Conservation (phyloP, 768 basidiomycete genomes). For the Pholiota molesta region DNA sequence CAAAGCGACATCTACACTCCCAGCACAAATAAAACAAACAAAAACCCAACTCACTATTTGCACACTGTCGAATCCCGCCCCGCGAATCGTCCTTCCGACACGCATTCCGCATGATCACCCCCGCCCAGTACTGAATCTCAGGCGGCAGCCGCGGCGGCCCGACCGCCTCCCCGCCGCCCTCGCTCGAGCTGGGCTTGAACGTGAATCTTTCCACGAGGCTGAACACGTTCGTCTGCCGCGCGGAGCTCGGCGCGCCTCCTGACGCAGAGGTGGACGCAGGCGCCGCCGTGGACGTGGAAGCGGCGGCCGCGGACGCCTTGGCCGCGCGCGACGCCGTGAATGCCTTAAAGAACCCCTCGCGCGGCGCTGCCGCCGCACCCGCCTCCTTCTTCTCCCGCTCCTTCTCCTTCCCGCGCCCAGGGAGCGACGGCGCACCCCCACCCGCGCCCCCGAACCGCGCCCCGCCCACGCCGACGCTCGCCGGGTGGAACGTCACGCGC, state of each 20-base stretch:
- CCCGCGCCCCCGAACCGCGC: constrained; percentile 24
- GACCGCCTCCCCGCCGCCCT: constrained; percentile 61
- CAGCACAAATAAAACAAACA: too few species aligned
- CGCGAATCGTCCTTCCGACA: constrained; percentile 94
- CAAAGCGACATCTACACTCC: too few species aligned
- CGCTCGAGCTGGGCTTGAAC: constrained; percentile 85
- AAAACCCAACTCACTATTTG: constrained; percentile 70
- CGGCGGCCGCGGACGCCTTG: neutral
- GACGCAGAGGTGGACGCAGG: neutral
- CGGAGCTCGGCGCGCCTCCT: constrained; percentile 24
- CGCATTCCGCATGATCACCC: constrained; percentile 99
- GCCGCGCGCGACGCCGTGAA: constrained; percentile 1
- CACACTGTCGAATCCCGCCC: constrained; percentile 96
- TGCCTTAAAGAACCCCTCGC: constrained; percentile 7
- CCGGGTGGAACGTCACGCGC: constrained; percentile 80
- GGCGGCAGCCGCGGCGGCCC: constrained; percentile 74
- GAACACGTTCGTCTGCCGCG: constrained; percentile 86
- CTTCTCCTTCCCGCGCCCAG: constrained; percentile 27
- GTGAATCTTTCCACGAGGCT: constrained; percentile 96
- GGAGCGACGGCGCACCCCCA: too few species aligned
- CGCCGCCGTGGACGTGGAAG: neutral
- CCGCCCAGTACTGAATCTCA: constrained; percentile 99
- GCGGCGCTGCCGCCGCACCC: constrained; percentile 28
- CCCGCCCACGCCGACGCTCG: constrained; percentile 48
- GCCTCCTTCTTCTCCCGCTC: constrained; percentile 22